Evolutionary conservation across 83 land plant species (phyloP).

Genomic region (Picea abies): DNA sequence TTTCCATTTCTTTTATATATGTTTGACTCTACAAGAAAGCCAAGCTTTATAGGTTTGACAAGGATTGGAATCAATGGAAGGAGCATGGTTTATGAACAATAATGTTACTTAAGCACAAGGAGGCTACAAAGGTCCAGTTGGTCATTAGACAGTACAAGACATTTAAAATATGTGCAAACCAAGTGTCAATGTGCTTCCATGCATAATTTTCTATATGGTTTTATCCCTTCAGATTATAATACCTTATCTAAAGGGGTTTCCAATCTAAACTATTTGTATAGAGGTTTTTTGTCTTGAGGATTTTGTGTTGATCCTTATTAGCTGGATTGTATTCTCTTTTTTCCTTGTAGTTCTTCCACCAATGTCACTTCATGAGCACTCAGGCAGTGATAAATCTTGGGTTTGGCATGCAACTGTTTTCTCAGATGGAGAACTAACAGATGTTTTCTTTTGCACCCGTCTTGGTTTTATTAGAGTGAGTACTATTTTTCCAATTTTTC

Average conservation of each 20-base stretch:
- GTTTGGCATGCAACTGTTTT: conserved; percentile 88
- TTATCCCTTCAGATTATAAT: background rate
- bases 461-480: conserved; percentile 28
- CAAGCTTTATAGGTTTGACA: conserved; percentile 75
- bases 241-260: background rate
- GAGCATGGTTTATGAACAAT: conserved; percentile 78
- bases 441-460: conserved; percentile 76
- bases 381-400: conserved; percentile 84
- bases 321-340: conserved; percentile 1
- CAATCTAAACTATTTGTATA: background rate
- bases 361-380: conserved; percentile 77
- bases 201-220: background rate
- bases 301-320: background rate
- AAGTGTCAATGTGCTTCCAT: conserved; percentile 23
- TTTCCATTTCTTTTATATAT: too few relatives aligned
- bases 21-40: conserved; percentile 26
- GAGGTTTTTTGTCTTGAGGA: background rate
- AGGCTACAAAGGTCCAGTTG: conserved; percentile 65
- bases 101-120: conserved; percentile 78
- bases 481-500: too few relatives aligned
- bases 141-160: conserved; percentile 83
- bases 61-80: conserved; percentile 84
- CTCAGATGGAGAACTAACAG: conserved; percentile 87
- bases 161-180: conserved; percentile 91
- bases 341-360: conserved; percentile 43